Evolutionary conservation across 495 filamentous ascomycete genomes (phyloP), one percentile per base, ranked within the genome.

Genomic region (Penicillium coffeae): DNA sequence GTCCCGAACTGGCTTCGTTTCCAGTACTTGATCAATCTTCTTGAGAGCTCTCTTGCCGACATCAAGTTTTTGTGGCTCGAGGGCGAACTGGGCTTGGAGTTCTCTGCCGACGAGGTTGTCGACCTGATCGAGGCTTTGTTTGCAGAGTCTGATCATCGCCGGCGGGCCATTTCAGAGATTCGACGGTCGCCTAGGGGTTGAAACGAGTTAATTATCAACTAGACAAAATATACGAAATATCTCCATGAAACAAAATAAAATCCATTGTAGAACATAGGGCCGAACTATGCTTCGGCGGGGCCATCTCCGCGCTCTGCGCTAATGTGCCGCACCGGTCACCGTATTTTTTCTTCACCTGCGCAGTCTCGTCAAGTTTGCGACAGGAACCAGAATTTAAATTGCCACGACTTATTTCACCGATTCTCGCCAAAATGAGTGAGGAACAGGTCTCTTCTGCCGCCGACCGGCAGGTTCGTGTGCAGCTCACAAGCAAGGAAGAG

Each of bases 61-160:
- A 92, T 99, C 53, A 82, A 83, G 60, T 95, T 80, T 59, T 65
- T 96, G 41, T 97, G 90, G 88, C 72, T 81, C 38, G 90, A 96
- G 58, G 88, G 88, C 38, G 88, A 90, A 58, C 65, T 96, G 43
- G 84, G 84, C 56, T 56, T 93, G 46, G 89, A 94, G 52, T 96
- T 95, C 64, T 81, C 84, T 13, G 74, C 73, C 3, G 88, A 88
- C 36, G 93, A 96, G 71, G 80, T 97, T 33, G 73, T 95, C 15
- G 93, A 97, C 55, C 56, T 99, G 67, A 86, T 99, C 39, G 74
- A 84, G 53, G 84, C 89, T 13, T 78, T 95, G 61, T 99, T 99
- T 72, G 90, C 91, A 47, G 92, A 95, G 63, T 90, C 87, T 58
- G 77, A 85, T 20, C 71, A 87, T 58, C 81, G 90, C 38, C 79